These are phyloP conservation scores for Cytospora chrysosperma DNA, from an alignment of 2,329 filamentous ascomycete genomes.

Conservation along the genomic window DNA sequence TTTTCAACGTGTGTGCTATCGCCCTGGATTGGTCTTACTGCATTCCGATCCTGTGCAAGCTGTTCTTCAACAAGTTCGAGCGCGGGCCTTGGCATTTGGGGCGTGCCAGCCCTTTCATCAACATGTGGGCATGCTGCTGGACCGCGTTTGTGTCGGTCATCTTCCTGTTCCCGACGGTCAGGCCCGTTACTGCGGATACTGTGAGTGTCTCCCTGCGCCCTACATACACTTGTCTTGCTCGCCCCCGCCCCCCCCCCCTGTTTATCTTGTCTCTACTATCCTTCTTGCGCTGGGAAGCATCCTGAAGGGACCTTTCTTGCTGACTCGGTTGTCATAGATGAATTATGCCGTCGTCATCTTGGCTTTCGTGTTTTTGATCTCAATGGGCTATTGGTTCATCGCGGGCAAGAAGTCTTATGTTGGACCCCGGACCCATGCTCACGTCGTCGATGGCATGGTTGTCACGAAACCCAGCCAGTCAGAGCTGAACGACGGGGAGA, in stretches of 20 bases:
- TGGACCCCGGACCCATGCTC: conserved; percentile 40
- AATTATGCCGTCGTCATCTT: conserved; percentile 55
- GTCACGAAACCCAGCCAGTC: conserved; percentile 26
- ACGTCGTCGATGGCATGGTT: conserved; percentile 29
- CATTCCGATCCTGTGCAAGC: conserved; percentile 56
- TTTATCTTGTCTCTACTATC: not conserved
- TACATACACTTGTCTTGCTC: not conserved
- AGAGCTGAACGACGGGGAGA: conserved; percentile 25
- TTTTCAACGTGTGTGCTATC: conserved; percentile 56
- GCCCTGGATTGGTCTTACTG: conserved; percentile 56
- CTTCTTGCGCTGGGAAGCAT: not conserved
- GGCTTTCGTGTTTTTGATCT: conserved; percentile 43
- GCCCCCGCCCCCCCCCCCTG: not conserved
- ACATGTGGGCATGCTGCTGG: conserved; percentile 50
- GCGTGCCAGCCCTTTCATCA: conserved; percentile 40
- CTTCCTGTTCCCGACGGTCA: conserved; percentile 50
- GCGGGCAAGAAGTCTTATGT: conserved; percentile 47
- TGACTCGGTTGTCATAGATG: conserved; percentile 39
- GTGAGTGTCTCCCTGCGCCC: conserved; percentile 33
- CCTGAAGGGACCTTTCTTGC: not conserved
- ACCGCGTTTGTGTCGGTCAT: conserved; percentile 53
- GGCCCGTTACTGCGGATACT: conserved; percentile 45
- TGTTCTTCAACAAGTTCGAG: conserved; percentile 47
- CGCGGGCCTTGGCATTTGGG: conserved; percentile 54
- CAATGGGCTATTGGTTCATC: conserved; percentile 46